Conservation (phyloP, 768 basidiomycete genomes). For the Mycena albidolilacea region DNA sequence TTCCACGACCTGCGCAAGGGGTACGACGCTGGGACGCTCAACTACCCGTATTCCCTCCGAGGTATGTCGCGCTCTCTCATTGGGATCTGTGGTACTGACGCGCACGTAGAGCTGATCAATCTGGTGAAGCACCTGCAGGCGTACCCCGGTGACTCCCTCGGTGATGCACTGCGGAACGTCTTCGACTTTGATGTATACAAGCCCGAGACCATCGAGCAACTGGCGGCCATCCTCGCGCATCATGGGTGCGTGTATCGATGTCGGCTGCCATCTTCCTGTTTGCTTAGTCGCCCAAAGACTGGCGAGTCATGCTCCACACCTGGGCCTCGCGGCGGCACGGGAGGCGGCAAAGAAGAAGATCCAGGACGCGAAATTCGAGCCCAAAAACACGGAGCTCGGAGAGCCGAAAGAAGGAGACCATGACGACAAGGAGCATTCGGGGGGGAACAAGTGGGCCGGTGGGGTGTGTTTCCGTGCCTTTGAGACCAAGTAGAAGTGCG, state of each 20-base stretch:
- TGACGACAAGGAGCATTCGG: conserved; percentile 73
- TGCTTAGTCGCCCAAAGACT: conserved; percentile 52
- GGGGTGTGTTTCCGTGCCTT: conserved; percentile 58
- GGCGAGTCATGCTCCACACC: conserved; percentile 57
- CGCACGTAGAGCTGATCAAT: conserved; percentile 72
- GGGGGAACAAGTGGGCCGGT: conserved; percentile 77
- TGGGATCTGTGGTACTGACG: neutral
- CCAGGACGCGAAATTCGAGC: conserved; percentile 71
- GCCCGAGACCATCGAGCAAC: conserved; percentile 73
- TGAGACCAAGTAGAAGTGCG: neutral
- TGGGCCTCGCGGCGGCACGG: conserved; percentile 72
- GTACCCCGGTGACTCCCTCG: conserved; percentile 71
- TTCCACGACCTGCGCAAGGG: conserved; percentile 75
- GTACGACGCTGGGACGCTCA: conserved; percentile 70
- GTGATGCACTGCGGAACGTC: conserved; percentile 72
- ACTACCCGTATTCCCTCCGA: conserved; percentile 79
- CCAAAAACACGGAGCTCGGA: conserved; percentile 63
- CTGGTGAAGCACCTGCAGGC: conserved; percentile 74
- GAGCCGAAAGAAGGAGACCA: conserved; percentile 75
- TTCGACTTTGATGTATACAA: conserved; percentile 82
- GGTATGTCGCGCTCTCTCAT: conserved; percentile 53
- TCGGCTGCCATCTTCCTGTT: neutral
- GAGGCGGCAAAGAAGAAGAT: conserved; percentile 67
- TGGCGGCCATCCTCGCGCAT: conserved; percentile 69
- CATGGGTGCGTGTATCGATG: conserved; percentile 63